Conservation (phyloP, 768 basidiomycete genomes). For the Phaeolepiota aurea region DNA sequence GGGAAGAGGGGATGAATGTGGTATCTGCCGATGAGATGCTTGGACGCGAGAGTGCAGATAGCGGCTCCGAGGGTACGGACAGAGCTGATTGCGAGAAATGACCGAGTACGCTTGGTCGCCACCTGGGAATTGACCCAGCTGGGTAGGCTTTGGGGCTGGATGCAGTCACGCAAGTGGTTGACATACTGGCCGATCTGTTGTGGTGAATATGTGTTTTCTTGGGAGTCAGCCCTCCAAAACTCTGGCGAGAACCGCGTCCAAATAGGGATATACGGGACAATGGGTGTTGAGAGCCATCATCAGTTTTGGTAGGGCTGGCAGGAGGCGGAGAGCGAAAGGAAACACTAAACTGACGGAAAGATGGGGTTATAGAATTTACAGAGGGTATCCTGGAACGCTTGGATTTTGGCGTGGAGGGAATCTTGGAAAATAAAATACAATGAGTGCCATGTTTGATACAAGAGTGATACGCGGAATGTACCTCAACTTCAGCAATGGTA, state of each 20-base stretch:
- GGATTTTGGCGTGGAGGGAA: slow-evolving; percentile 23
- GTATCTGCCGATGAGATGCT: slow-evolving; percentile 19
- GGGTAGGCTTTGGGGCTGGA: slow-evolving; percentile 8
- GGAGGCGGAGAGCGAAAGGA: slow-evolving; percentile 35
- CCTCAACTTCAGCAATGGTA: slow-evolving; percentile 10
- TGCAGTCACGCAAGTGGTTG: slow-evolving; percentile 25
- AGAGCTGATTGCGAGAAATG: slow-evolving; percentile 48
- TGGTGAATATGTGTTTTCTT: slow-evolving; percentile 26
- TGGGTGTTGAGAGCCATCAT: slow-evolving; percentile 21
- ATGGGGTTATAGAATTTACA: slow-evolving; percentile 24
- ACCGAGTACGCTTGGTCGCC: slow-evolving; percentile 59
- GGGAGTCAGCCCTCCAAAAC: slow-evolving; percentile 14
- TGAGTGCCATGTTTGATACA: slow-evolving; percentile 4
- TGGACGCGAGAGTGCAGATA: slow-evolving; percentile 38
- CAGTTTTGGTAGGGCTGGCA: slow-evolving; percentile 21
- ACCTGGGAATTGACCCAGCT: slow-evolving; percentile 29
- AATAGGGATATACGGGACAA: slow-evolving; percentile 38
- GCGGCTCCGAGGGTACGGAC: slow-evolving; percentile 30
- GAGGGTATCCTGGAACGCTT: slow-evolving; percentile 24
- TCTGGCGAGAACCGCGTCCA: slow-evolving; percentile 28
- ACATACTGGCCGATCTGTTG: slow-evolving; percentile 41
- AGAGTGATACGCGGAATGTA: neutral
- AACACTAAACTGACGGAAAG: slow-evolving; percentile 35
- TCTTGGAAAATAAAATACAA: slow-evolving; percentile 15
- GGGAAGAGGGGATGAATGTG: slow-evolving; percentile 26